Evolutionary conservation across 1,284 basidiomycete species (phyloP).

Genomic region (Malassezia sympodialis): DNA sequence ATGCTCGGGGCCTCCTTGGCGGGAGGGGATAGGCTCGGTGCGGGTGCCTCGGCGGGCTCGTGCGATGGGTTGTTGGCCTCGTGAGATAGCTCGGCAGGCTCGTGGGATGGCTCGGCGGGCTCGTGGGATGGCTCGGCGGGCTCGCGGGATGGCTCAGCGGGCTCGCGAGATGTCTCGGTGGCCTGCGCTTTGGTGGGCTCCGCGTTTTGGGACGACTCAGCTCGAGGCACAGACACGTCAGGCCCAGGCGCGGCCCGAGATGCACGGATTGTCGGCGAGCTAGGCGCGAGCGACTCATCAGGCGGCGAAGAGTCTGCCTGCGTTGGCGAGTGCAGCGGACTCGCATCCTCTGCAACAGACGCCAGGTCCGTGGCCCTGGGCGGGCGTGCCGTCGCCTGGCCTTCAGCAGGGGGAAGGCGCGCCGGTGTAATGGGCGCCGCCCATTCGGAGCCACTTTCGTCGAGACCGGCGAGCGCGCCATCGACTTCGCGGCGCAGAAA

Average conservation of each 20-base stretch:
- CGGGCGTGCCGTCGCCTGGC: not conserved
- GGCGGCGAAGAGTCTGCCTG: not conserved
- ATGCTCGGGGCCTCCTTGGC: not conserved
- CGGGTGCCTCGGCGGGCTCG: too few relatives aligned
- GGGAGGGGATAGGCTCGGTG: too few relatives aligned
- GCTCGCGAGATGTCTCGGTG: too few relatives aligned
- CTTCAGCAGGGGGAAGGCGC: slow-evolving; percentile 4
- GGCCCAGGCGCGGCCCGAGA: not conserved
- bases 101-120: not conserved
- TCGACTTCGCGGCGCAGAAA: slow-evolving; percentile 34
- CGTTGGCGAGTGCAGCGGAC: not conserved
- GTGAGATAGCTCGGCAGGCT: not conserved
- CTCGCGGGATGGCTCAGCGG: not conserved
- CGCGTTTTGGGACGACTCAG: too few relatives aligned
- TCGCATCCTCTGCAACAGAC: slow-evolving; percentile 18
- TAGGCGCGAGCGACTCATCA: not conserved
- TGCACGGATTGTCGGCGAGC: not conserved
- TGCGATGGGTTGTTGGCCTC: not conserved
- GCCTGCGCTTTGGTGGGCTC: too few relatives aligned
- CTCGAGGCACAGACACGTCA: too few relatives aligned
- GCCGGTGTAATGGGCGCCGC: slow-evolving; percentile 14
- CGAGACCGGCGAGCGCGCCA: slow-evolving; percentile 27
- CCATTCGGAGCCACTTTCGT: not conserved
- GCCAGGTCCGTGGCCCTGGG: not conserved
- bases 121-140: not conserved